Evolutionary conservation across 106 monocot species (phyloP).

Genomic region (Xerophyta viscosa): DNA sequence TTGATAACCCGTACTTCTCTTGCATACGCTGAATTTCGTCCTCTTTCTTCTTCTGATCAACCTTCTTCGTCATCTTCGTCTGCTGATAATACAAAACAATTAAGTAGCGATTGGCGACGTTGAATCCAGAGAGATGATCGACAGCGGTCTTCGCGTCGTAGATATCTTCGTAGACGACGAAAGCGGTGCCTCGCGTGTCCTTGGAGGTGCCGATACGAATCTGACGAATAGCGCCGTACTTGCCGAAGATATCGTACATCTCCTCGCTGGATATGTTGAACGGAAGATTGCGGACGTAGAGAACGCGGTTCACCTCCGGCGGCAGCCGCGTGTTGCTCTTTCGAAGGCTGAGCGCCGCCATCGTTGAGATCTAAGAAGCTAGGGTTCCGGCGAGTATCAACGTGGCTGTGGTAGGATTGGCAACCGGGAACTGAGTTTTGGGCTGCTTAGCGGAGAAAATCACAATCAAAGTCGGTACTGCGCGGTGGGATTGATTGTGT

Average conservation of each 20-base stretch:
- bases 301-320: conserved; percentile 86
- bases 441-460: too few relatives aligned
- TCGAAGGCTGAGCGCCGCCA: conserved; percentile 85
- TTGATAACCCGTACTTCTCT: conserved; percentile 85
- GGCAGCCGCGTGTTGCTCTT: conserved; percentile 89
- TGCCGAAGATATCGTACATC: conserved; percentile 99
- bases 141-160: conserved; percentile 99
- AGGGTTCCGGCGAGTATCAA: too few relatives aligned
- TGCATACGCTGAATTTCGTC: conserved; percentile 79
- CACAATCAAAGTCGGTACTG: too few relatives aligned
- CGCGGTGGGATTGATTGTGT: too few relatives aligned
- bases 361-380: too few relatives aligned
- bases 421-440: too few relatives aligned
- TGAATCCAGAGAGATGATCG: conserved; percentile 96
- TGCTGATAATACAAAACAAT: conserved; percentile 99
- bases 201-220: conserved; percentile 86
- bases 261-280: conserved; percentile 99
- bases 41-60: conserved; percentile 92
- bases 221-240: conserved; percentile 98
- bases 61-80: conserved; percentile 93
- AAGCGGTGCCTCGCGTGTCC: conserved; percentile 93
- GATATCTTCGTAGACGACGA: conserved; percentile 99
- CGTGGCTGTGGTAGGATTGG: too few relatives aligned
- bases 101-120: conserved; percentile 95
- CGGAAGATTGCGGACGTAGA: conserved; percentile 94